Evolutionary conservation across 257 asterid species (phyloP).

Genomic region (Solanum lycopersicoides): DNA sequence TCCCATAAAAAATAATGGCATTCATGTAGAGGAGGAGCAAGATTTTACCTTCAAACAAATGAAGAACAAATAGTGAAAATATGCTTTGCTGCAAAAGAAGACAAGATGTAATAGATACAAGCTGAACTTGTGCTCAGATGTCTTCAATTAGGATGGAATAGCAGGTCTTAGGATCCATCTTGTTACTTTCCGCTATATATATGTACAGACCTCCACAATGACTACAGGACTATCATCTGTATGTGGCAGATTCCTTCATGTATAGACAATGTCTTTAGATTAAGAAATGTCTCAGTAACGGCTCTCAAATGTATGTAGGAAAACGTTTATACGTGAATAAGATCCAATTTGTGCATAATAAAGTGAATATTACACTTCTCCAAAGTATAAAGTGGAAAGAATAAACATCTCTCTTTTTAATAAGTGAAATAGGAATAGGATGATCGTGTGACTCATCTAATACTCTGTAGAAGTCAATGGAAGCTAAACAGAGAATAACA

Average conservation of each 20-base stretch:
- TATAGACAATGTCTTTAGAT: not conserved
- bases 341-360: not conserved
- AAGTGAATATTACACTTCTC: not conserved
- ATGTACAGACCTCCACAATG: not conserved
- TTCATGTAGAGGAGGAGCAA: not conserved
- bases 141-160: not conserved
- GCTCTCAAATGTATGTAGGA: not conserved
- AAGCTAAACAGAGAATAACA: not conserved
- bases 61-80: not conserved
- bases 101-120: not conserved
- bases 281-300: not conserved
- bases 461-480: not conserved
- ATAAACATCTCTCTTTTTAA: not conserved
- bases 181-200: not conserved
- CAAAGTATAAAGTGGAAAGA: not conserved
- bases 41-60: not conserved
- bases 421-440: not conserved
- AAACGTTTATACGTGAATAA: not conserved
- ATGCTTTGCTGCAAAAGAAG: not conserved
- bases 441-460: not conserved
- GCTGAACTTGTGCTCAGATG: not conserved
- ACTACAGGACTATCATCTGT: not conserved
- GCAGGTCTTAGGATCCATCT: not conserved
- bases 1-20: not conserved
- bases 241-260: not conserved